These are phyloP conservation scores for Phaeodactylum tricornutum DNA, from an alignment of 108 stramenopile genomes.

Conservation along the genomic window DNA sequence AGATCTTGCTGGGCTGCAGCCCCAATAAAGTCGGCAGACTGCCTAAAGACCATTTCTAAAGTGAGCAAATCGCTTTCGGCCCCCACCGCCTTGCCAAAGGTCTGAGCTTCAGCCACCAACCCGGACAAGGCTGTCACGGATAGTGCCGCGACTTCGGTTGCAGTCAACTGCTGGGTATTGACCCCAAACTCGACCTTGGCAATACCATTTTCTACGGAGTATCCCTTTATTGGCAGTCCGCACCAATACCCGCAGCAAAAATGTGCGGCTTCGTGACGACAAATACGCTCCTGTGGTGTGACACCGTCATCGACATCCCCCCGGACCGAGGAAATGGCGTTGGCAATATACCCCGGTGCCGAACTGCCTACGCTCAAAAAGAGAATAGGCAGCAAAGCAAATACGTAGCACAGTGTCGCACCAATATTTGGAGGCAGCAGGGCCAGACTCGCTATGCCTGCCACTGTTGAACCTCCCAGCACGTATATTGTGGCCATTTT, in stretches of 20 bases:
- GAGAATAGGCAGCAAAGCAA: conserved; percentile 70
- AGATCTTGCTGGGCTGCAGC: conserved; percentile 81
- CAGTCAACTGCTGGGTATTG: conserved; percentile 25
- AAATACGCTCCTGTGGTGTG: conserved; percentile 36
- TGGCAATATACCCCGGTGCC: conserved; percentile 65
- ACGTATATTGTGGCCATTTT: conserved; percentile 66
- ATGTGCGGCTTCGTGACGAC: conserved; percentile 78
- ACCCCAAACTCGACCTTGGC: conserved; percentile 66
- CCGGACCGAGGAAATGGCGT: conserved; percentile 27
- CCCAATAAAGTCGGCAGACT: conserved; percentile 63
- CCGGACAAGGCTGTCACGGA: conserved; percentile 75
- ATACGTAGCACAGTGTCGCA: conserved; percentile 65
- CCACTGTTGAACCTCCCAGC: conserved; percentile 33
- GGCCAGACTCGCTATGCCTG: conserved; percentile 47
- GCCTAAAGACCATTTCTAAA: conserved; percentile 53
- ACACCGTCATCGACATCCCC: conserved; percentile 24
- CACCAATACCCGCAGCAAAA: conserved; percentile 77
- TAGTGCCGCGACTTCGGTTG: conserved; percentile 51
- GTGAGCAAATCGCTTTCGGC: conserved; percentile 63
- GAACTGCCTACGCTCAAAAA: conserved; percentile 66
- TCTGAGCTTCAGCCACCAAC: conserved; percentile 66
- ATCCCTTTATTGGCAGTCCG: conserved; percentile 65
- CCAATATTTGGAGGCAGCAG: conserved; percentile 71
- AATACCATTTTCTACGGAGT: conserved; percentile 33
- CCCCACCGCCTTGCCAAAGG: conserved; percentile 50